These are phyloP conservation scores for Babesia sp. DNA, from an alignment of 169 alveolate species.

Conservation along the genomic window DNA sequence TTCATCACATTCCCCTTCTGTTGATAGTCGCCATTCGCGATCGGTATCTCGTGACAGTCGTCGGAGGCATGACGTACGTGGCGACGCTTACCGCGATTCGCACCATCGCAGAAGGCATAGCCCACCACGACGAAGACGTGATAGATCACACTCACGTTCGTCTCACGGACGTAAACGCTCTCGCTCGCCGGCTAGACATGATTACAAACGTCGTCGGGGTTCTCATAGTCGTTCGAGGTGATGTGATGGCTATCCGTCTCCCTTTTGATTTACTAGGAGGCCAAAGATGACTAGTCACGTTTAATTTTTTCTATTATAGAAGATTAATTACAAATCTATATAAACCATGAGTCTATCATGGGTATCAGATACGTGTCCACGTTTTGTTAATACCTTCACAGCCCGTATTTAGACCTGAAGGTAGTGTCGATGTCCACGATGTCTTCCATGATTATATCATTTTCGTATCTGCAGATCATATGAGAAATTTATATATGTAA, in stretches of 20 bases:
- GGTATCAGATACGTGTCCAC: no score
- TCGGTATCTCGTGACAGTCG: background rate
- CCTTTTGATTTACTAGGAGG: no score
- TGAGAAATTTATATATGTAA: background rate
- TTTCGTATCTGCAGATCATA: slow-evolving; percentile 28
- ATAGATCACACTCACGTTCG: background rate
- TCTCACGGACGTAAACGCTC: slow-evolving; percentile 1
- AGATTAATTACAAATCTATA: no score
- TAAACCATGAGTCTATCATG: no score
- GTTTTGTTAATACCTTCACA: no score
- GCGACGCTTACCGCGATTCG: background rate
- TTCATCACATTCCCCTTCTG: background rate
- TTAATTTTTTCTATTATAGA: no score
- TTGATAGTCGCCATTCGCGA: background rate
- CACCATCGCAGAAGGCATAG: background rate
- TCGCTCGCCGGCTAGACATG: background rate
- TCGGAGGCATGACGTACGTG: background rate
- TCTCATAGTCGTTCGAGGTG: background rate
- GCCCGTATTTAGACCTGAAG: slow-evolving; percentile 21
- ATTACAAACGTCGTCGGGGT: background rate
- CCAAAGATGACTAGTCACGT: no score
- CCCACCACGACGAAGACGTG: background rate
- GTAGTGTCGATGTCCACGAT: slow-evolving; percentile 28
- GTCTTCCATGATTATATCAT: slow-evolving; percentile 45
- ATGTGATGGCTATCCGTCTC: no score